These are phyloP conservation scores for Solanum virginianum DNA, from an alignment of 257 asterid genomes.

Conservation along the genomic window DNA sequence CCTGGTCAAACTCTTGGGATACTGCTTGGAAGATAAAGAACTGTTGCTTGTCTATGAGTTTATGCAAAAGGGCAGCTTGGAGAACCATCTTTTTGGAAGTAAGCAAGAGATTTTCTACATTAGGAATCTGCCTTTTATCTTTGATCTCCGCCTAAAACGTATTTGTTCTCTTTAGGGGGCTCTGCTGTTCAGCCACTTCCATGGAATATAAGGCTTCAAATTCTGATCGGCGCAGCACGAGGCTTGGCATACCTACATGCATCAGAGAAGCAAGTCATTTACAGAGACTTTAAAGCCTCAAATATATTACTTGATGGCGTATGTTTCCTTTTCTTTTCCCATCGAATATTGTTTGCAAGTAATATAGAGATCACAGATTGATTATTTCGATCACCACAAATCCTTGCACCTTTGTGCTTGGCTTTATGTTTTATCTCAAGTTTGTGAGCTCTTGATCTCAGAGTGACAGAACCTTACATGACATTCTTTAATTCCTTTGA, in stretches of 20 bases:
- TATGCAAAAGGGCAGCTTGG: conserved; percentile 95
- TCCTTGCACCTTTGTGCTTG: not conserved
- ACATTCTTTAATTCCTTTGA: not conserved
- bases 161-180: conserved; percentile 33
- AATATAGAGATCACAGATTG: not conserved
- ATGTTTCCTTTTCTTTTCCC: conserved; percentile 2
- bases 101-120: conserved; percentile 7
- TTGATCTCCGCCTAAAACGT: not conserved
- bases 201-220: conserved; percentile 58
- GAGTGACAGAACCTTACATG: not conserved
- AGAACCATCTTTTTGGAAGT: conserved; percentile 95
- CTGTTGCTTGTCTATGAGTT: conserved; percentile 75
- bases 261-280: conserved; percentile 45
- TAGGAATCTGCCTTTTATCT: not conserved
- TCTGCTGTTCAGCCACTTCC: conserved; percentile 65
- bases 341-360: not conserved
- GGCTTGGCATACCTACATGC: conserved; percentile 66
- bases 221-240: conserved; percentile 54
- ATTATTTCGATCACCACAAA: not conserved
- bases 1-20: conserved; percentile 76
- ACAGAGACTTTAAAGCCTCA: conserved; percentile 75
- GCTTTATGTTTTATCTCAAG: not conserved
- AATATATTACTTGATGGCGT: conserved; percentile 77
- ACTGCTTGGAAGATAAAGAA: conserved; percentile 72
- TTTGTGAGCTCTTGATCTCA: not conserved